A percentile compares a stretch with the other conserved stretches of the same genome.
Conservation (phyloP, 2,329 filamentous ascomycete genomes). For the Colletotrichum zoysiae region DNA sequence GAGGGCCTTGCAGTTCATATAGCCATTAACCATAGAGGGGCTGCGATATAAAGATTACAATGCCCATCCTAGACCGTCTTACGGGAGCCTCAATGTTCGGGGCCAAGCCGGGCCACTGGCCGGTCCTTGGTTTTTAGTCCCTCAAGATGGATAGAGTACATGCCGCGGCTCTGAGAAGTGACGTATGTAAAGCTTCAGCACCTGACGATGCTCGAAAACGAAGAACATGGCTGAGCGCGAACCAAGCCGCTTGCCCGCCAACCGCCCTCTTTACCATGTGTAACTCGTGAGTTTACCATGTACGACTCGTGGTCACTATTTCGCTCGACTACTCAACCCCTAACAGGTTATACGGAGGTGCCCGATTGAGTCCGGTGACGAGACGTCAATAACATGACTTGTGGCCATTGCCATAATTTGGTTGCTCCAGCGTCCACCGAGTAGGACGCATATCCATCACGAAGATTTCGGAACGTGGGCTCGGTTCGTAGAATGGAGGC, state of each 20-base stretch:
- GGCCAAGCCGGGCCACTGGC: not conserved
- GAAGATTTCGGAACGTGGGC: not conserved
- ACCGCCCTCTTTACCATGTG: not conserved
- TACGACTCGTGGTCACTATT: not conserved
- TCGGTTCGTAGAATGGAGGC: constrained; percentile 26
- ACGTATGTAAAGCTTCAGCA: not conserved
- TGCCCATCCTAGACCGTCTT: not conserved
- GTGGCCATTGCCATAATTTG: not conserved
- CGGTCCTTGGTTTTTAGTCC: not conserved
- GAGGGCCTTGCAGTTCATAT: not conserved
- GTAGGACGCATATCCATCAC: not conserved
- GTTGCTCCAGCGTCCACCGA: too few species aligned
- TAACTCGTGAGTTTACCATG: not conserved
- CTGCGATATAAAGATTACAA: not conserved
- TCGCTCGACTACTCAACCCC: not conserved
- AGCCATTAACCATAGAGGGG: not conserved
- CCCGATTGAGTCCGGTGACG: not conserved
- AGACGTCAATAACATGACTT: not conserved
- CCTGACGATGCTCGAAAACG: not conserved
- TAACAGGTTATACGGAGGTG: not conserved
- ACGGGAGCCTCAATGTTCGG: not conserved
- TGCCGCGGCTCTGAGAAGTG: not conserved
- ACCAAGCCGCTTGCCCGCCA: not conserved
- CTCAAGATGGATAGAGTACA: not conserved
- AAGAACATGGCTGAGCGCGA: not conserved